Percentiles rank a stretch among this genome's conserved stretches.
Conservation (phyloP, 441 rosid genomes). For the Jatropha podagrica region DNA sequence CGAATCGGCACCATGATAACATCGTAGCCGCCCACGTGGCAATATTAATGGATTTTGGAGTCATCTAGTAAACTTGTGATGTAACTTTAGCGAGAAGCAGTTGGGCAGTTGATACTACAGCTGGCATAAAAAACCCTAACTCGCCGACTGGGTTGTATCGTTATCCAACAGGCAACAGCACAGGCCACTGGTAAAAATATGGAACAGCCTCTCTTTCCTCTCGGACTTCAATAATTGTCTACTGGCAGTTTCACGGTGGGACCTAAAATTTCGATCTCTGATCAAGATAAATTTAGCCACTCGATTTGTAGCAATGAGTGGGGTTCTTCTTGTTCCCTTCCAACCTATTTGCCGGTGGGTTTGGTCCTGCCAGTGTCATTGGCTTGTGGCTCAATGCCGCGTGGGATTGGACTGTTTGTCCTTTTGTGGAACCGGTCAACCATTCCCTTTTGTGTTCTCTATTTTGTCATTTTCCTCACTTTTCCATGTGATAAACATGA, state of each 20-base stretch:
- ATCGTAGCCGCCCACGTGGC: constrained; percentile 45
- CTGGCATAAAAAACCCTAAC: constrained; percentile 27
- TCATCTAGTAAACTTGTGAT: constrained; percentile 15
- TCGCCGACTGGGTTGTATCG: constrained; percentile 26
- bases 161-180: not conserved
- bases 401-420: constrained; percentile 29
- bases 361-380: constrained; percentile 2
- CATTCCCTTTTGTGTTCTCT: not conserved
- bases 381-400: constrained; percentile 18
- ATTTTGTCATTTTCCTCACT: not conserved
- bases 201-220: not conserved
- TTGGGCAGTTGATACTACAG: constrained; percentile 50
- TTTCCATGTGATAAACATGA: not conserved
- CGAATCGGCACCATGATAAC: constrained; percentile 24
- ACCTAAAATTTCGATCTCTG: not conserved
- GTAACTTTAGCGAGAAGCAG: constrained; percentile 43
- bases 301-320: constrained; percentile 19
- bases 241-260: constrained; percentile 23
- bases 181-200: not conserved
- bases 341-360: constrained; percentile 39
- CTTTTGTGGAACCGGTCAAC: constrained; percentile 22
- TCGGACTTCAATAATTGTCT: constrained; percentile 18
- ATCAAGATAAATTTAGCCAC: constrained; percentile 25
- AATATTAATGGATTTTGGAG: constrained; percentile 25
- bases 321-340: constrained; percentile 34